These are phyloP conservation scores for Globisporangium barbulae DNA, from an alignment of 352 stramenopile genomes.

Conservation along the genomic window DNA sequence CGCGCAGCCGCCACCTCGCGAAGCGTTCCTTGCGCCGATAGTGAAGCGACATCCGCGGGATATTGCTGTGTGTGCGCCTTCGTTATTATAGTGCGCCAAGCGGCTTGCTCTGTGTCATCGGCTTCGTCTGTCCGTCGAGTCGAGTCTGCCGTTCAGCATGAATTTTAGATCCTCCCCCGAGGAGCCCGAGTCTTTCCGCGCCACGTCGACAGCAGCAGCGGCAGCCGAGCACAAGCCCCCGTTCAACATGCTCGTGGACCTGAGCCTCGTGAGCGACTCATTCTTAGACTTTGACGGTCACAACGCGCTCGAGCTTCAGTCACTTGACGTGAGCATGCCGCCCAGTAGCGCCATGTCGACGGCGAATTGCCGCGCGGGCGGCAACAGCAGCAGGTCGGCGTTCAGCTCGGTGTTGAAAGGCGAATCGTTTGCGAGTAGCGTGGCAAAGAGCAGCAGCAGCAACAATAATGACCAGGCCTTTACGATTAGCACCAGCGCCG, in stretches of 20 bases:
- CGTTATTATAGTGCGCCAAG: background rate
- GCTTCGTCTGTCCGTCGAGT: background rate
- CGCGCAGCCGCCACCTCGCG: background rate
- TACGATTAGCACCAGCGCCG: conserved; percentile 5
- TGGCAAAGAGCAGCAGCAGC: background rate
- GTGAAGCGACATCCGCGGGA: background rate
- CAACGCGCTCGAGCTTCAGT: conserved; percentile 9
- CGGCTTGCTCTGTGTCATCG: background rate
- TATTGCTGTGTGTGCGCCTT: background rate
- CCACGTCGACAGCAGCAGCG: background rate
- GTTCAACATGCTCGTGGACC: conserved; percentile 14
- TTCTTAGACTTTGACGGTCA: background rate
- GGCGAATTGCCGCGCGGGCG: background rate
- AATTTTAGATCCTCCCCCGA: background rate
- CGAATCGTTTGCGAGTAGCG: background rate
- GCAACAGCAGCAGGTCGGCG: background rate
- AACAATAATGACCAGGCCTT: conserved; percentile 1
- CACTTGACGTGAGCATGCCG: conserved; percentile 6
- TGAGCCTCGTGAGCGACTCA: conserved; percentile 1
- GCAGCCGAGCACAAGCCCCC: background rate
- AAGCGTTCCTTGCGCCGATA: background rate
- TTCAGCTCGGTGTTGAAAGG: background rate
- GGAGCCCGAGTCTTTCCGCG: background rate
- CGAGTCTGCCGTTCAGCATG: background rate
- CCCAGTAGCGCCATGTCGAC: background rate